Conservation (phyloP, 495 filamentous ascomycete genomes). For the Podospora pseudopauciseta region DNA sequence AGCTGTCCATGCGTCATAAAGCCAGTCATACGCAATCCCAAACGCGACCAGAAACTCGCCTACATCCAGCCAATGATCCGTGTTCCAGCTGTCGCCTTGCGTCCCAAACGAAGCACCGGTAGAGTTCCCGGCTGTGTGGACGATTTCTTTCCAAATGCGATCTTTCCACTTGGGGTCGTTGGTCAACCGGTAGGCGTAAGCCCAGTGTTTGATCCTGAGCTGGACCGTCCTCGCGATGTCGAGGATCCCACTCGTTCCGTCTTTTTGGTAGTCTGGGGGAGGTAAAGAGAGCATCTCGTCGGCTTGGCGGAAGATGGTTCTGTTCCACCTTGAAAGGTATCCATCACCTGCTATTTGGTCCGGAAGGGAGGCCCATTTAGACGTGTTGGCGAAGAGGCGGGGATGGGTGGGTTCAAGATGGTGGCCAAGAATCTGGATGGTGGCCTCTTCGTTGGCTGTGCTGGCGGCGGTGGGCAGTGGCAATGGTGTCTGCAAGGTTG, state of each 20-base stretch:
- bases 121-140: neutral
- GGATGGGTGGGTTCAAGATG: neutral
- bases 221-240: neutral
- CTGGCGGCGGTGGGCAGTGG: too few species aligned
- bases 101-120: neutral
- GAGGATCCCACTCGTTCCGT: neutral
- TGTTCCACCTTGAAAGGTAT: neutral
- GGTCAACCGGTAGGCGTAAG: neutral
- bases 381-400: neutral
- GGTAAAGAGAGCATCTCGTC: neutral
- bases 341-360: neutral
- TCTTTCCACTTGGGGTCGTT: neutral
- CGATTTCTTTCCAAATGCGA: neutral
- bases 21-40: constrained; percentile 9
- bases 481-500: too few species aligned
- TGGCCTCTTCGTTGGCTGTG: too few species aligned
- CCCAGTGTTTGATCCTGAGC: neutral
- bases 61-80: constrained; percentile 12
- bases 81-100: neutral
- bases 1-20: constrained; percentile 7
- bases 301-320: neutral
- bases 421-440: too few species aligned
- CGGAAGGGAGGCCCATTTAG: neutral
- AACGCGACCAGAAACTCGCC: constrained; percentile 13
- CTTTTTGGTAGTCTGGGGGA: neutral